Conservation (phyloP, 768 basidiomycete species). For the Boletus patriciae region DNA sequence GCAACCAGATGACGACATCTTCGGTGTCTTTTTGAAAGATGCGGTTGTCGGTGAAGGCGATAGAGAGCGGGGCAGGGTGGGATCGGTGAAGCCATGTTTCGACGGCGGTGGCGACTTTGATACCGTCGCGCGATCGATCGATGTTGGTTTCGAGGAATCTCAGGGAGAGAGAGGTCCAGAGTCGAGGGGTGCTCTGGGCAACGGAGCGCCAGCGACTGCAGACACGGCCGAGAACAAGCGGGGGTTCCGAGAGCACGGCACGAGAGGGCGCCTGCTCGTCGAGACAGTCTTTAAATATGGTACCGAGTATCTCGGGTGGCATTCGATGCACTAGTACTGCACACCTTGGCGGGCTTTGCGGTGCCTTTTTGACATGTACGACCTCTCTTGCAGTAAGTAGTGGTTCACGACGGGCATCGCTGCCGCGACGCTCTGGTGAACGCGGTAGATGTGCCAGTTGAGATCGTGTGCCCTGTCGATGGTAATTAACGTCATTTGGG, state of each 20-base stretch:
- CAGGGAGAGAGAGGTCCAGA: conserved; percentile 30
- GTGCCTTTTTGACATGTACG: not conserved
- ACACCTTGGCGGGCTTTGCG: not conserved
- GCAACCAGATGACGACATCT: conserved; percentile 17
- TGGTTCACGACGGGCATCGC: not conserved
- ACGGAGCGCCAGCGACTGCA: conserved; percentile 29
- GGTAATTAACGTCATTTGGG: not conserved
- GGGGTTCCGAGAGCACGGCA: conserved; percentile 9
- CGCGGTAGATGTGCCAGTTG: not conserved
- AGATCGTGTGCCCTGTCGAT: not conserved
- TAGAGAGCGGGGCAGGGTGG: conserved; percentile 21
- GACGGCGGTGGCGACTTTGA: conserved; percentile 13
- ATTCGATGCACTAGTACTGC: conserved; percentile 9
- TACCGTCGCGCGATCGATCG: conserved; percentile 21
- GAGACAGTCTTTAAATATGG: conserved; percentile 26
- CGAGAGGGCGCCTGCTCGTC: not conserved
- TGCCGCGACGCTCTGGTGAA: not conserved
- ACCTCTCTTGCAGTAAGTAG: not conserved
- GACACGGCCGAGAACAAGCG: conserved; percentile 27
- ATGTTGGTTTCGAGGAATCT: conserved; percentile 22
- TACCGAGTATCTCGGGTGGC: conserved; percentile 41
- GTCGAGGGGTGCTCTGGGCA: conserved; percentile 13
- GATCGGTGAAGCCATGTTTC: conserved; percentile 28
- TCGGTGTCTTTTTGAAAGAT: conserved; percentile 28
- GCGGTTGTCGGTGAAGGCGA: conserved; percentile 28